Base-by-base conservation (phyloP, 345 rosid species). In the Theobroma cacao region DNA sequence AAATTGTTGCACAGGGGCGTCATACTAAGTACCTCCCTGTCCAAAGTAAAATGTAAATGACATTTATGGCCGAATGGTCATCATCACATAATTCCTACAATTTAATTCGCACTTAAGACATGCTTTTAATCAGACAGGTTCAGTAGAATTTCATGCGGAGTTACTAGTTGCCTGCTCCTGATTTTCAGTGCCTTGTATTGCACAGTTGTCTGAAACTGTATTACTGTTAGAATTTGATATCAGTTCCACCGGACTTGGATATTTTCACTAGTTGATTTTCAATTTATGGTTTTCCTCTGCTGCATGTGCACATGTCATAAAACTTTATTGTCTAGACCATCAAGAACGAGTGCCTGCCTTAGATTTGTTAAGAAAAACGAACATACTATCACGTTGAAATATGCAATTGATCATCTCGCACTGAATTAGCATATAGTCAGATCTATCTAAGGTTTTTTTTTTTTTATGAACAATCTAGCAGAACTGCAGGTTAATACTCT, bases 1-100 rank as follows among this genome's bases (percentile, higher is more conserved):
- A 92, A 85, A 77, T 92, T 45, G 84, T 92, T 11, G 99, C 99
- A 62, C 97, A 90, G 84, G 98, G 97, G 2, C 99, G 97, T 26
- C 99, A 95, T 78, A 93, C 99, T 40, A 93, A 92, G 86, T 95
- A 93, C 82, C 91, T 93, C 70, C 70, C 85, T 64, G 40, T 80
- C 20, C 20, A 85, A 75, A 82, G 88, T 76, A 91, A 88, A 86
- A 70, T 91, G 84, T 94, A 85, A 86, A 80, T 15, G 7, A 36
- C 52, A 59, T n/a, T 61, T 45, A 63, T 60, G 31, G 40, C 63
- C 43, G 67, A 43, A 75, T 48, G 3, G 43, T 18, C 33, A 41
- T 75, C 34, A n/a, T 36, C 11, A 22, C 13, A 22, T 14, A 48
- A 34, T 55, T 68, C 52, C 52, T 60, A 9, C 6, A 22, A 22